Base-by-base conservation (phyloP, 768 basidiomycete genomes). In the Boletus pseudopeckii region DNA sequence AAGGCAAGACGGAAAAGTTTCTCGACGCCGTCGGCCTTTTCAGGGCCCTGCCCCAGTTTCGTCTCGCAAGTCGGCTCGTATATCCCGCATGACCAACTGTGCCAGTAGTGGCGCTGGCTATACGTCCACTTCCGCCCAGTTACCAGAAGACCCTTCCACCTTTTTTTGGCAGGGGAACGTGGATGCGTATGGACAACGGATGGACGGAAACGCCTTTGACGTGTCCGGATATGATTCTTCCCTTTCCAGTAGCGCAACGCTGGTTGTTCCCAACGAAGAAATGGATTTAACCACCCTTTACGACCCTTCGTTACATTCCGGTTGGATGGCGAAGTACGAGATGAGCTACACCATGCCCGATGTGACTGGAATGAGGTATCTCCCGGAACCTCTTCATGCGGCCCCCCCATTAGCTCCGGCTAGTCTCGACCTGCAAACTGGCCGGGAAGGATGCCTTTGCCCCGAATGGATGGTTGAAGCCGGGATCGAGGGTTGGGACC, bases 401-500 rank as follows among this genome's bases (percentile, higher is more conserved):
- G 22, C 15, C 1, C 26, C 17, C 11, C 26, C 11, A 30, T 14
- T 20, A 3, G 20, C 24, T 13, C 32, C 10, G 17, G 28, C 3
- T 14, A 11, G 4, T 39, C 3, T 28, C 10, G 17, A 26, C n/a
- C 6, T 14, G 15, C 39, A 18, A 7, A 48, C 26, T 2, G 34
- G 17, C 9, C 55, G 32, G 6, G 50, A 24, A 1, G 60, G 40
- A 28, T 52, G 52, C 33, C 43, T 61, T n/a, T 57, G 52, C 18
- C 55, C 60, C n/a, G 52, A 58, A 18, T 58, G 60, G 60, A 54
- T 57, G 55, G n/a, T 37, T 17, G 51, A 61, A 24, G 39, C 41
- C 9, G 55, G 60, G 4, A 17, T 54, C 30, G 60, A 57, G 3
- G 52, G 52, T 5, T 61, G 60, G 61, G 37, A 62, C n/a, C 45